phyloP scores from a whole-genome alignment of 768 basidiomycete genomes.

The Leccinum pellstonianum region DNA sequence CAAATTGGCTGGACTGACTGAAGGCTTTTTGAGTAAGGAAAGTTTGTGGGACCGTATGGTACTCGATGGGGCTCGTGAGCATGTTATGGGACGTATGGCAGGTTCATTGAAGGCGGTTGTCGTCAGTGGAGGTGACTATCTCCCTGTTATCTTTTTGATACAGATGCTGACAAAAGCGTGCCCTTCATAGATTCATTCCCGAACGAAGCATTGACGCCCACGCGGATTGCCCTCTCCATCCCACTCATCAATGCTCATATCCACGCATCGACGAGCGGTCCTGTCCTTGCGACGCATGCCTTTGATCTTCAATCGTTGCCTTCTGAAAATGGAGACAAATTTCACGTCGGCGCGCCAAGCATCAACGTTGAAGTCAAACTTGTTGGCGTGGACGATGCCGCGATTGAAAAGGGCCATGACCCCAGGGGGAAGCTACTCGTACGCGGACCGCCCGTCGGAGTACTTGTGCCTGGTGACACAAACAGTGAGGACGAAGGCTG shows the following conservation, averaged over 20 bases:
- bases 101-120: slow-evolving; percentile 65
- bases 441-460: slow-evolving; percentile 74
- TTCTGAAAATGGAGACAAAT: slow-evolving; percentile 31
- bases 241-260: slow-evolving; percentile 67
- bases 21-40: slow-evolving; percentile 76
- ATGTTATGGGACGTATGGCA: slow-evolving; percentile 59
- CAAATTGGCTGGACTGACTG: slow-evolving; percentile 63
- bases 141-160: neutral
- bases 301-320: slow-evolving; percentile 81
- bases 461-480: slow-evolving; percentile 31
- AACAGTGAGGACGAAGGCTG: slow-evolving; percentile 41
- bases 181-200: slow-evolving; percentile 46
- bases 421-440: slow-evolving; percentile 61
- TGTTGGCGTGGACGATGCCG: slow-evolving; percentile 61
- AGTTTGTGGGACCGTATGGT: slow-evolving; percentile 84
- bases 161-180: neutral
- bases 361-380: slow-evolving; percentile 84
- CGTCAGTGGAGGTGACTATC: slow-evolving; percentile 64
- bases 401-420: slow-evolving; percentile 63
- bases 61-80: slow-evolving; percentile 64
- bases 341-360: slow-evolving; percentile 76
- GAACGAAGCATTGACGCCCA: slow-evolving; percentile 51
- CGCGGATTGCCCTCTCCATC: slow-evolving; percentile 73
- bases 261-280: slow-evolving; percentile 67
- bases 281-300: slow-evolving; percentile 78